Base-by-base conservation (phyloP, 495 filamentous ascomycete genomes). In the Penicillium flavigenum region DNA sequence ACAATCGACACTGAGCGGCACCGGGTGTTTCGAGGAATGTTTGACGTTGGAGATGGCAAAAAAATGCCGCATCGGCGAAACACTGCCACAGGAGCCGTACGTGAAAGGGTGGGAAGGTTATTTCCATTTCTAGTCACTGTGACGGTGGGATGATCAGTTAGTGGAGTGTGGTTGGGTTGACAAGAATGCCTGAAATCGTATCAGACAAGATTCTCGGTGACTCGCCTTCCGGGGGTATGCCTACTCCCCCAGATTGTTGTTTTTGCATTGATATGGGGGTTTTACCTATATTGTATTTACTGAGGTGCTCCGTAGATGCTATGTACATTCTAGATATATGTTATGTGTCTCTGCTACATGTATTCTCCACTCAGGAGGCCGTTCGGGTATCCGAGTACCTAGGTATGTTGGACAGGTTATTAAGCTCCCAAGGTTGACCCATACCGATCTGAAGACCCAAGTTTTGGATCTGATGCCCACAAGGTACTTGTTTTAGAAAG, bases 401-500 rank as follows among this genome's bases (percentile, higher is more conserved):
- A 29, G 2, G 14, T 12, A 22, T 57, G 58, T 22, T 47, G 32
- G 47, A 44, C 39, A 53, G 17, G n/a, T 38, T 24, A 41, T 53
- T 59, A 56, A 51, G 62, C 59, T 58, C 55, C 26, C 10, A 55
- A 39, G 43, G 32, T 39, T 44, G 44, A 45, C 38, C 31, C 47
- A 54, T 47, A 36, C 44, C n/a, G 54, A 65, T 52, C 43, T 45
- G 46, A 60, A 56, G 12, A 42, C 31, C 60, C 47, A 26, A 65
- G 46, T 9, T 52, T 57, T 57, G 55, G 63, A 53, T 57, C 57
- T 31, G 57, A 57, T 68, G 60, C 63, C 60, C 63, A 48, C 65
- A 68, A 68, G 65, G 65, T 68, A 61, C 65, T 59, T 65, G 57
- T 6, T 43, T 9, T 31, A 54, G 58, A 27, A 59, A 36, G 51